Conservation (phyloP, 495 filamentous ascomycete species). For the Hypoxylon cercidicola region DNA sequence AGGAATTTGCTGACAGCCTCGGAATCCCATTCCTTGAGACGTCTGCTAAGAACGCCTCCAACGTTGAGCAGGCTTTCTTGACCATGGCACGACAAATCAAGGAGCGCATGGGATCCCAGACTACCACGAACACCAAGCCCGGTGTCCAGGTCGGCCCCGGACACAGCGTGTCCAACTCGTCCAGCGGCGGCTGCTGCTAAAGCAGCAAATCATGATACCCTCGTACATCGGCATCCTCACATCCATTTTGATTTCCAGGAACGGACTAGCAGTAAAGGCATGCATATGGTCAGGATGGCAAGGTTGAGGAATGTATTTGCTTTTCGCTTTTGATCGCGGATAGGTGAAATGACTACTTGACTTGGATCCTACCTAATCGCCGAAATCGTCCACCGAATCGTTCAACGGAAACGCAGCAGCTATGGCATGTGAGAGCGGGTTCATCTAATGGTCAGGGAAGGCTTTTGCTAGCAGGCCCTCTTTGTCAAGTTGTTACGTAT, state of each 20-base stretch:
- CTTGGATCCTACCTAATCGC: conserved; percentile 42
- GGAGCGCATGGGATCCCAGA: conserved; percentile 96
- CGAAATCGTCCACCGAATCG: conserved; percentile 30
- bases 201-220: conserved; percentile 46
- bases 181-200: conserved; percentile 94
- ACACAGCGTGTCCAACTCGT: conserved; percentile 91
- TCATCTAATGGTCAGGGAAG: conserved; percentile 40
- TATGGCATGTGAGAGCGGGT: conserved; percentile 45
- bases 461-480: conserved; percentile 15
- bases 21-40: conserved; percentile 99
- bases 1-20: conserved; percentile 99
- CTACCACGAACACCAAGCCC: conserved; percentile 97
- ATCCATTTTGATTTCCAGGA: conserved; percentile 75
- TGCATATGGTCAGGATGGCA: conserved; percentile 78
- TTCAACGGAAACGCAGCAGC: conserved; percentile 22
- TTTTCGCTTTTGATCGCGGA: conserved; percentile 44
- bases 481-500: conserved; percentile 31
- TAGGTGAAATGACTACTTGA: conserved; percentile 47
- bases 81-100: conserved; percentile 99
- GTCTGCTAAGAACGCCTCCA: conserved; percentile 98
- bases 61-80: conserved; percentile 99
- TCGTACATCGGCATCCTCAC: conserved; percentile 35
- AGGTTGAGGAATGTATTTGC: conserved; percentile 63
- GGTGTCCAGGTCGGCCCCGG: conserved; percentile 95
- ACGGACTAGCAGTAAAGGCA: conserved; percentile 95